phyloP scores from a whole-genome alignment of 208 protist species.

The Porcisia hertigi region DNA sequence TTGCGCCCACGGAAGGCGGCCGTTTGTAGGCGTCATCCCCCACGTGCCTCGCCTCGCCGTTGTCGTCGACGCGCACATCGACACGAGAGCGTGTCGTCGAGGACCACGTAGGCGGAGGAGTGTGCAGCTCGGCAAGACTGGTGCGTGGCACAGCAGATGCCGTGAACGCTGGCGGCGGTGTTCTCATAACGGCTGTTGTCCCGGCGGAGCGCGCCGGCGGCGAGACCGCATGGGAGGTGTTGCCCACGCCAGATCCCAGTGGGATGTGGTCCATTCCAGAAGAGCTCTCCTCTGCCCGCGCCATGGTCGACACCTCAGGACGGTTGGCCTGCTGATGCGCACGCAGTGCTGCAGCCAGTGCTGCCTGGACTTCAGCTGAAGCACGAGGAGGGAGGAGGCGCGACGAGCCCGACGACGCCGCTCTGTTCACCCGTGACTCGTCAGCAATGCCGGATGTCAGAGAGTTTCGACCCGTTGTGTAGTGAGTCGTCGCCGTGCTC shows the following conservation, averaged over 20 bases:
- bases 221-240: slow-evolving; percentile 13
- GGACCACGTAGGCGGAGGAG: background rate
- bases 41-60: background rate
- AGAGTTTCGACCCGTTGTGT: slow-evolving; percentile 17
- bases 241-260: slow-evolving; percentile 5
- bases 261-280: background rate
- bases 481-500: slow-evolving; percentile 24
- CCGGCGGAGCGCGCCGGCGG: slow-evolving; percentile 9
- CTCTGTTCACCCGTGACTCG: background rate
- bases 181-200: background rate
- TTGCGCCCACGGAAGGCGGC: background rate
- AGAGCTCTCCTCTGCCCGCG: background rate
- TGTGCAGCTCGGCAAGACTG: background rate
- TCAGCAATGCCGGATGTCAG: background rate
- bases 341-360: slow-evolving; percentile 16
- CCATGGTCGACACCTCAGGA: background rate
- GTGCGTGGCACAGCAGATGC: background rate
- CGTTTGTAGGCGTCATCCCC: background rate
- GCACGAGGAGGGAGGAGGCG: slow-evolving; percentile 16
- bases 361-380: slow-evolving; percentile 17
- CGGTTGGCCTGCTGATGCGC: slow-evolving; percentile 1
- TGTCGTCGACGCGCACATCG: background rate
- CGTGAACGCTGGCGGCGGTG: background rate
- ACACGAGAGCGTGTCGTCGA: background rate
- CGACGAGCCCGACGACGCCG: background rate